Evolutionary conservation across 352 stramenopile species (phyloP).

Genomic region (Blastocystis sp.): DNA sequence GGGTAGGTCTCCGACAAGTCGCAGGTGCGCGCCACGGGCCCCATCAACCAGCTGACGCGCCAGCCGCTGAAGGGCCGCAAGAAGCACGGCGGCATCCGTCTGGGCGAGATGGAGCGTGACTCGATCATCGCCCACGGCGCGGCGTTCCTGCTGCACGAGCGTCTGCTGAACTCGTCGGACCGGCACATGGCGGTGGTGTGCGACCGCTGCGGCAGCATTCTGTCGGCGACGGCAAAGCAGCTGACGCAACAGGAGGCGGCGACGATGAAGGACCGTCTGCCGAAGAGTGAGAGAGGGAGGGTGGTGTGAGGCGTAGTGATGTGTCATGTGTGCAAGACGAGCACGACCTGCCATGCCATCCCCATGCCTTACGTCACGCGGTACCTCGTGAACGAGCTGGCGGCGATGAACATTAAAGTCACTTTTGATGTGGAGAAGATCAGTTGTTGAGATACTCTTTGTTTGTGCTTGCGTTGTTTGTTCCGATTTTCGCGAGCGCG

Average conservation of each 20-base stretch:
- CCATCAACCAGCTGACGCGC: constrained; percentile 95
- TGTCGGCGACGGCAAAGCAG: constrained; percentile 83
- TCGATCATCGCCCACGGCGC: constrained; percentile 93
- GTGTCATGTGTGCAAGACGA: constrained; percentile 73
- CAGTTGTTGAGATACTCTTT: constrained; percentile 12
- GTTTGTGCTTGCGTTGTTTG: constrained; percentile 25
- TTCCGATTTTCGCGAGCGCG: not conserved
- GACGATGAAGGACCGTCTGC: constrained; percentile 38
- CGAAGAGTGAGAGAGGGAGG: constrained; percentile 12
- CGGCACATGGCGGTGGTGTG: constrained; percentile 95
- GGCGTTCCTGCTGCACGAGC: constrained; percentile 74
- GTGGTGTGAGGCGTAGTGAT: constrained; percentile 71
- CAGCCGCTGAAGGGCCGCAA: constrained; percentile 99
- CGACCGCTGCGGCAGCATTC: constrained; percentile 82
- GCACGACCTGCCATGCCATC: constrained; percentile 77
- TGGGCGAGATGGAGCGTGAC: constrained; percentile 99
- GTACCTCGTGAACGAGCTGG: constrained; percentile 97
- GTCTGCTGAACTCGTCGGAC: constrained; percentile 97
- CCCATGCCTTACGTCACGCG: constrained; percentile 97
- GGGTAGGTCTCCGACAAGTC: constrained; percentile 89
- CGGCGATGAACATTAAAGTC: constrained; percentile 99
- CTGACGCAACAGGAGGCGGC: constrained; percentile 82
- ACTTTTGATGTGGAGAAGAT: constrained; percentile 78
- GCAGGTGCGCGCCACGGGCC: constrained; percentile 94
- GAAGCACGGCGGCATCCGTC: constrained; percentile 95